phyloP scores from a whole-genome alignment of 139 green algal species.

The Monoraphidium neglectum region DNA sequence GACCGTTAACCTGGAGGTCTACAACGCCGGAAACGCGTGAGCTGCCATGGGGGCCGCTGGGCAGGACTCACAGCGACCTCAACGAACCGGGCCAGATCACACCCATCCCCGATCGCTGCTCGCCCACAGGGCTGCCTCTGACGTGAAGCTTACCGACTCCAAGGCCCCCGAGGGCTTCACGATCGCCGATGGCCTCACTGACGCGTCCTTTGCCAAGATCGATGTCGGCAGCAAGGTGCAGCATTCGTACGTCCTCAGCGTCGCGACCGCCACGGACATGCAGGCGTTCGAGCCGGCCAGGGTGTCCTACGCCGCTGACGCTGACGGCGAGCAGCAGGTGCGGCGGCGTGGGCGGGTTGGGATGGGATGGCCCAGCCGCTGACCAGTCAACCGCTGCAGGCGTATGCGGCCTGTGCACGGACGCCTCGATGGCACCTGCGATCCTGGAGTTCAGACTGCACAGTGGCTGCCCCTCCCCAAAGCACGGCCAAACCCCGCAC shows the following conservation, averaged over 20 bases:
- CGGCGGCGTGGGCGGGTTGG: neutral
- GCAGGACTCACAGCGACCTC: neutral
- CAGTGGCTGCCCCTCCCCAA: no score
- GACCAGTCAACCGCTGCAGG: neutral
- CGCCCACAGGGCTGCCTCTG: conserved; percentile 30
- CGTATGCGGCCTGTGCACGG: neutral
- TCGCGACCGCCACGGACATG: conserved; percentile 24
- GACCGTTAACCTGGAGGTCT: conserved; percentile 40
- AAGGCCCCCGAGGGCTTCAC: conserved; percentile 18
- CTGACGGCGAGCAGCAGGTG: conserved; percentile 40
- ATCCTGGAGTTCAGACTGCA: no score
- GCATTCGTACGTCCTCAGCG: conserved; percentile 38
- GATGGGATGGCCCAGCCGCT: neutral
- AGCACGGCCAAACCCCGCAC: no score
- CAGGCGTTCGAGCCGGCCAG: conserved; percentile 17
- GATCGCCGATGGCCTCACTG: conserved; percentile 29
- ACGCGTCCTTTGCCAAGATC: conserved; percentile 26
- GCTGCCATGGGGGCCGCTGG: neutral
- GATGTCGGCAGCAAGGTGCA: conserved; percentile 31
- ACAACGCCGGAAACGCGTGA: conserved; percentile 40
- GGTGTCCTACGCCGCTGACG: conserved; percentile 38
- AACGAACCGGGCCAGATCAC: neutral
- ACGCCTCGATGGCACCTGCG: no score
- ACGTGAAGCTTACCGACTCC: conserved; percentile 32
- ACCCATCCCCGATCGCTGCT: neutral